phyloP scores from a whole-genome alignment of 345 rosid species.

The Alliaria petiolata region DNA sequence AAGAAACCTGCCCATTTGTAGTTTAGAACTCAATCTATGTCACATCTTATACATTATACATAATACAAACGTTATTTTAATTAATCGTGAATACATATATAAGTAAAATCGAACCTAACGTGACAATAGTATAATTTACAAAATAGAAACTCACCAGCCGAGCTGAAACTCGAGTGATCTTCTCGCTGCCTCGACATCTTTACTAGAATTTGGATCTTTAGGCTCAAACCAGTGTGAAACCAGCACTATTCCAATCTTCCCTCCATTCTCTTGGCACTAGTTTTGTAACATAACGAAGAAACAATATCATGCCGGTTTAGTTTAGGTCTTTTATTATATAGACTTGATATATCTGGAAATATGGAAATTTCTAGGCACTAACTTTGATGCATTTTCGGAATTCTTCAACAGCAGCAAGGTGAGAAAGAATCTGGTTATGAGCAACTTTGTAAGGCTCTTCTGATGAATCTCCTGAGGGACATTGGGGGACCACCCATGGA shows the following conservation, averaged over 20 bases:
- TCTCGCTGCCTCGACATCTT: slow-evolving; percentile 18
- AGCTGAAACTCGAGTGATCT: slow-evolving; percentile 32
- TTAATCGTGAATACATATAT: too few relatives aligned
- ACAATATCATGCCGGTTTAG: too few relatives aligned
- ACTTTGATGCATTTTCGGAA: slow-evolving; percentile 22
- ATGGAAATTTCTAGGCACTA: neutral
- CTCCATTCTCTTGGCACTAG: slow-evolving; percentile 25
- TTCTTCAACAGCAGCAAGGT: slow-evolving; percentile 32
- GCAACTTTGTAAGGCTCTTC: slow-evolving; percentile 18
- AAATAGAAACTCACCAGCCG: slow-evolving; percentile 26
- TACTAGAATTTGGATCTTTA: slow-evolving; percentile 5
- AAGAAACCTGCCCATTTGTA: slow-evolving; percentile 24
- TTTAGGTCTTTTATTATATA: too few relatives aligned
- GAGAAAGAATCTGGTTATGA: slow-evolving; percentile 31
- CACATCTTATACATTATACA: too few relatives aligned
- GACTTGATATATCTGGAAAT: too few relatives aligned
- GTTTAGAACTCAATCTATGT: neutral
- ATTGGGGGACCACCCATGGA: neutral
- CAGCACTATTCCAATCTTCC: slow-evolving; percentile 32
- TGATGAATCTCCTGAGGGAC: slow-evolving; percentile 15
- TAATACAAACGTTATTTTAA: too few relatives aligned
- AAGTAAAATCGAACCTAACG: too few relatives aligned
- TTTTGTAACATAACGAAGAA: neutral
- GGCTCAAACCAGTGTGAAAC: slow-evolving; percentile 35
- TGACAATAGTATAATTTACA: too few relatives aligned